Evolutionary conservation across 108 stramenopile species (phyloP).

Genomic region (Conticribra guillardii): DNA sequence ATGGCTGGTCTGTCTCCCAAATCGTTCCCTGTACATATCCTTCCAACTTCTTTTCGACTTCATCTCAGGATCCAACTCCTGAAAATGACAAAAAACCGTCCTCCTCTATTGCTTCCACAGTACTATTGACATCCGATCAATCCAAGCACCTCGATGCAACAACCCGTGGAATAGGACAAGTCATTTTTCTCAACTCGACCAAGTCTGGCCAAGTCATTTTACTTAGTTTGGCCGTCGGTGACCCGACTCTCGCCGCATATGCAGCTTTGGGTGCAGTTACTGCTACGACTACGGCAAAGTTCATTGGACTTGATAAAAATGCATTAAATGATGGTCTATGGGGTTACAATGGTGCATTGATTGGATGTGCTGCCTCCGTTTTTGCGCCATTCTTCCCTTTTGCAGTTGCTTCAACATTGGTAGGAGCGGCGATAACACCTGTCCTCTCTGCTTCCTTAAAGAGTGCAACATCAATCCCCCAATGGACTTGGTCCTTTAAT

Average conservation of each 20-base stretch:
- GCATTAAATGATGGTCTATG: constrained; percentile 60
- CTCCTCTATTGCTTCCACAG: background rate
- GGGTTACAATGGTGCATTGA: constrained; percentile 84
- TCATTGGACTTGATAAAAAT: constrained; percentile 48
- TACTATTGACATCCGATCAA: background rate
- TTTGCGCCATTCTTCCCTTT: constrained; percentile 56
- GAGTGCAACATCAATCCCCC: constrained; percentile 56
- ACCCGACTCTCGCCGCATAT: constrained; percentile 67
- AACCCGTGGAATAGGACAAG: constrained; percentile 70
- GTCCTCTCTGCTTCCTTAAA: constrained; percentile 64
- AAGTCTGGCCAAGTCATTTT: constrained; percentile 58
- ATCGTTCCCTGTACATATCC: background rate
- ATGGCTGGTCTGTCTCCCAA: constrained; percentile 13
- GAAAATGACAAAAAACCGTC: background rate
- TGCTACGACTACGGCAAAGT: constrained; percentile 50
- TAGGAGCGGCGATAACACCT: constrained; percentile 65
- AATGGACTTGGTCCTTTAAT: constrained; percentile 87
- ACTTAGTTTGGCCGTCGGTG: constrained; percentile 63
- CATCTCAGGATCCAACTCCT: background rate
- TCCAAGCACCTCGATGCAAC: constrained; percentile 51
- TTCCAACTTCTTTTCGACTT: constrained; percentile 7
- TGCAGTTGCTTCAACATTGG: constrained; percentile 37
- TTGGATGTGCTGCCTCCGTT: constrained; percentile 82
- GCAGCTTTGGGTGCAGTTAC: constrained; percentile 62
- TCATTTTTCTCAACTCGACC: constrained; percentile 75